Percentiles rank a stretch among this genome's conserved stretches.
These are phyloP conservation scores for Wickerhamomyces canadensis DNA, from an alignment of 805 yeast genomes.

Conservation along the genomic window DNA sequence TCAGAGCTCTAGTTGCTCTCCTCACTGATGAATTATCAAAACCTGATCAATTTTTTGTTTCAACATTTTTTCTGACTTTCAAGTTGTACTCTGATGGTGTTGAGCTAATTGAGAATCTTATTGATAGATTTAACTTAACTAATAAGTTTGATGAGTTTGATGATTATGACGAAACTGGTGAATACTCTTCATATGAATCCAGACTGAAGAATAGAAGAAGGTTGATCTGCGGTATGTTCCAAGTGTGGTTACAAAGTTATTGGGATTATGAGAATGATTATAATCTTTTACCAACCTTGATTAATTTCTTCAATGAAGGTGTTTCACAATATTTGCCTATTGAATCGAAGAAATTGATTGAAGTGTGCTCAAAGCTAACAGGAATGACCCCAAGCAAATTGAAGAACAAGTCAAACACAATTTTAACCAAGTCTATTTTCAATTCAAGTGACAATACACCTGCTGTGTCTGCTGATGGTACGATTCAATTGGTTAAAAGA, in stretches of 20 bases:
- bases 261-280: conserved; percentile 70
- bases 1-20: conserved; percentile 59
- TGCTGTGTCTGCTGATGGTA: conserved; percentile 11
- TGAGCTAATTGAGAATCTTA: conserved; percentile 63
- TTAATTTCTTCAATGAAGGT: conserved; percentile 77
- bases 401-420: conserved; percentile 14
- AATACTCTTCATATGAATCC: conserved; percentile 31
- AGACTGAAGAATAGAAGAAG: conserved; percentile 54
- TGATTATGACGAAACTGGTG: conserved; percentile 28
- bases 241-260: conserved; percentile 84
- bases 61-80: conserved; percentile 75
- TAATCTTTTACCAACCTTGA: conserved; percentile 56
- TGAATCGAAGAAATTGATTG: conserved; percentile 58
- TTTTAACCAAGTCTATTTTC: conserved; percentile 3
- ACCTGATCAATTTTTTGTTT: conserved; percentile 61
- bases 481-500: conserved; percentile 47
- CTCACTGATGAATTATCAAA: conserved; percentile 59
- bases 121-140: conserved; percentile 54
- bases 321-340: conserved; percentile 55
- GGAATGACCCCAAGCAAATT: conserved; percentile 47
- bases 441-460: neutral
- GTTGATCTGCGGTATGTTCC: conserved; percentile 62
- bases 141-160: conserved; percentile 30
- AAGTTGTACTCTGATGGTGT: conserved; percentile 63
- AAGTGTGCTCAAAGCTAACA: conserved; percentile 55